These are phyloP conservation scores for Penicilliopsis zonata DNA, from an alignment of 495 filamentous ascomycete genomes.

Conservation along the genomic window DNA sequence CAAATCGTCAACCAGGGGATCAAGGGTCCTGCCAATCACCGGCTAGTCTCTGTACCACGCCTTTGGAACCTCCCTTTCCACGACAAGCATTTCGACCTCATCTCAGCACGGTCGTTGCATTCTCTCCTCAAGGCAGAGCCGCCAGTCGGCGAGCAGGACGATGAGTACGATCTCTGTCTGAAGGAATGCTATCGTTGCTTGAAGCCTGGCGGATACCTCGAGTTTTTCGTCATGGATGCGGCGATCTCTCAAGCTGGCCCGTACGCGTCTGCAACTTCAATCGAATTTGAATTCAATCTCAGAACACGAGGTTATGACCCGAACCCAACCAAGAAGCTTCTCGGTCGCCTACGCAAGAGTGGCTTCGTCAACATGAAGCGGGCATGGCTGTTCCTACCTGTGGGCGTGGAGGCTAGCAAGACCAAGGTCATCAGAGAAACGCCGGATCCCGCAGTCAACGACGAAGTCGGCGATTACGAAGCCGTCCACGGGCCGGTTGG, in stretches of 20 bases:
- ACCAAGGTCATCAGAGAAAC: conserved; percentile 33
- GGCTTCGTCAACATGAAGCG: conserved; percentile 73
- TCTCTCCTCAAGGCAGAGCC: conserved; percentile 59
- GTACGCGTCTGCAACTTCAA: conserved; percentile 61
- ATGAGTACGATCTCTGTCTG: conserved; percentile 84
- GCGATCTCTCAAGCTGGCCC: conserved; percentile 77
- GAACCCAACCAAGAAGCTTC: conserved; percentile 63
- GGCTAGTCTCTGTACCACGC: conserved; percentile 57
- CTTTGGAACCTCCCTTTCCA: conserved; percentile 78
- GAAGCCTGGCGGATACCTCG: conserved; percentile 84
- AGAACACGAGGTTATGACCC: conserved; percentile 83
- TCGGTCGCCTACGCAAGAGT: conserved; percentile 56
- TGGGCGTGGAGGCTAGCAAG: conserved; percentile 51
- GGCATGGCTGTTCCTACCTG: conserved; percentile 81
- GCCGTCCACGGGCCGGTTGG: conserved; percentile 60
- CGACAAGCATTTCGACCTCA: conserved; percentile 79
- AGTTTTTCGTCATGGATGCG: conserved; percentile 80
- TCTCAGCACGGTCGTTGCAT: conserved; percentile 84
- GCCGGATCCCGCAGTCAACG: conserved; percentile 41
- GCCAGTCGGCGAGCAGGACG: conserved; percentile 39
- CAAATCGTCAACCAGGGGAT: conserved; percentile 58
- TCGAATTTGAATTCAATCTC: conserved; percentile 82
- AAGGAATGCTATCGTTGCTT: conserved; percentile 79
- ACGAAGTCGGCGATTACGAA: conserved; percentile 34
- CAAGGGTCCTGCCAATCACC: conserved; percentile 77